Evolutionary conservation across 495 filamentous ascomycete genomes (phyloP), one percentile per base, ranked within the genome.

Genomic region (Darksidea phi): DNA sequence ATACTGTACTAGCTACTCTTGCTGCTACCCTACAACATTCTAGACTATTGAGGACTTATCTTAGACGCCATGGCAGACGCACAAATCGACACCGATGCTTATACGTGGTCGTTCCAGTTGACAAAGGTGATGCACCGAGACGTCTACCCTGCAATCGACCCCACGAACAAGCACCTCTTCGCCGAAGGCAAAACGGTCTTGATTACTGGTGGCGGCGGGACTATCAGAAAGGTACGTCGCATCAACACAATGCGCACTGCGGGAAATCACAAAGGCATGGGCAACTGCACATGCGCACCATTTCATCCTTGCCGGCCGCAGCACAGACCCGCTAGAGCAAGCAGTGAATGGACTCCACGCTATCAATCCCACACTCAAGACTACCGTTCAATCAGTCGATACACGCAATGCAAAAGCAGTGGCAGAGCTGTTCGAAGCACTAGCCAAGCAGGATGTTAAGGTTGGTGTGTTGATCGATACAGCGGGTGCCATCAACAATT

Each of bases 141-240:
- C 10, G 21, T 46, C 38, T 63, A 57, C 32, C 43, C 45, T 13
- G 45, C 42, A 1, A 52, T 63, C 6, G 43, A 50, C 23, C 60
- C 53, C n/a, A 51, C 28, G 3, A 24, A 45, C 6, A 45, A 53
- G 6, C 21, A 58, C 43, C 53, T 57, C 20, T 41, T 12, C 2
- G 20, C 17, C 15, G 46, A 20, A 11, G 53, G 53, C 3, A 57
- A 58, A n/a, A 57, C 41, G 25, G 41, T 57, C 10, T 17, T 62
- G 17, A 36, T 38, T 15, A 55, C 51, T 12, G 50, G 36, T 23
- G 38, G 24, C 4, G 25, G 11, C 43, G 41, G 20, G 26, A 32
- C 18, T 4, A 4, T 43, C 41, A 13, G 41, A 43, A 15, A 20
- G 15, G 41, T 43, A 43, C 13, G 41, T 43, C 13, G 13, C 13